Base-by-base conservation (phyloP, 345 rosid species). In the Salix purpurea region DNA sequence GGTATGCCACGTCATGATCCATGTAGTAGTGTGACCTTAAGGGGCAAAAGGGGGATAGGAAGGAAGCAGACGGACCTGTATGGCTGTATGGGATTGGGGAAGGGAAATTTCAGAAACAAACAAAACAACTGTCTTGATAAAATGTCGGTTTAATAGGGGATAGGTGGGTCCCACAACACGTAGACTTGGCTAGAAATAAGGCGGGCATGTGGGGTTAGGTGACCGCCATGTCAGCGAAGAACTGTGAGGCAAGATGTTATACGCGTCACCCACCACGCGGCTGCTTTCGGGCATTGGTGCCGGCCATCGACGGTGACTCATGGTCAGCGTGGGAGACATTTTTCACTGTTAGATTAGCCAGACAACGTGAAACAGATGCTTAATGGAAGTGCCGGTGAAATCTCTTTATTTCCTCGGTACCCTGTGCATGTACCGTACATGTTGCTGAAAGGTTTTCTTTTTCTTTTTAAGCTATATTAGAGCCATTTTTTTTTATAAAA, bases 171-270 rank as follows among this genome's bases (percentile, higher is more conserved):
- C 89, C 85, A 71, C 52, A 48, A 72, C 90, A 84, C 85, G 83
- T 89, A 85, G 81, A 83, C 86, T 81, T 79, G 84, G 89, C 85
- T 78, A 48, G 80, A 83, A 81, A 65, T 46, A 80, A 75, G 93
- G 90, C 78, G 18, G 83, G 81, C 93, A 90, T 89, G 92, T 90
- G 92, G 91, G 91, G 95, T 85, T 87, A 71, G 88, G 88, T 78
- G 88, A 82, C 79, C 75, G 90, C 91, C 93, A 86, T 83, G 87
- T 87, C 88, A 86, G 77, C 84, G 64, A 66, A 81, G 84, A 23
- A 73, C 39, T 14, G 14, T 28, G 58, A 61, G 66, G 18, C 64
- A 21, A 39, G 40, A 39, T 5, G 69, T 28, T 26, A 21, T 71
- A 70, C 79, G 76, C 79, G 75, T 75, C 71, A 74, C 69, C 60